A percentile compares a stretch with the other conserved stretches of the same genome.
These are phyloP conservation scores for Aspergillus asperescens DNA, from an alignment of 495 filamentous ascomycete species.

Conservation along the genomic window DNA sequence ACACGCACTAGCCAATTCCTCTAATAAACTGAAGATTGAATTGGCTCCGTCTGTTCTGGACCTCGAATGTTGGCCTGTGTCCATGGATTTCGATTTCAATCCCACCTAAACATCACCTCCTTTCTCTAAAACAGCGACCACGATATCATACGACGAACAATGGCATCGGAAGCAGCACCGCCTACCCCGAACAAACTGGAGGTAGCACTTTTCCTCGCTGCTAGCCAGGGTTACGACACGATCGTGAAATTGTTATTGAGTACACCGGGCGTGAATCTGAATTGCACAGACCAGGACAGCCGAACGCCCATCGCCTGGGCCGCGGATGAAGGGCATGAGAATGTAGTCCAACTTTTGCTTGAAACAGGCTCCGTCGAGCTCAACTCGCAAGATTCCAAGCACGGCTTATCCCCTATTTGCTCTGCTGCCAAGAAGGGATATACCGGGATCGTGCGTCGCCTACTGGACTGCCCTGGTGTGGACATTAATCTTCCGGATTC, in stretches of 20 bases:
- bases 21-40: background rate
- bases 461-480: constrained; percentile 14
- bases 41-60: background rate
- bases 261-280: constrained; percentile 25
- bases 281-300: constrained; percentile 21
- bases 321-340: constrained; percentile 31
- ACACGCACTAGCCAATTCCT: constrained; percentile 7
- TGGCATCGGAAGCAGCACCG: constrained; percentile 9
- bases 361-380: constrained; percentile 17
- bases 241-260: constrained; percentile 31
- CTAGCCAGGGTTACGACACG: constrained; percentile 31
- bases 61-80: constrained; percentile 3
- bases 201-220: constrained; percentile 30
- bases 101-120: background rate
- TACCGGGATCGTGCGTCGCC: constrained; percentile 23
- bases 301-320: constrained; percentile 37
- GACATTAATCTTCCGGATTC: constrained; percentile 22
- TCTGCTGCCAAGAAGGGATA: constrained; percentile 35
- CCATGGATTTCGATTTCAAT: constrained; percentile 5
- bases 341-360: constrained; percentile 30
- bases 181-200: constrained; percentile 22
- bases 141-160: background rate
- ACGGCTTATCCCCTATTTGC: constrained; percentile 30
- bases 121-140: background rate
- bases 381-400: constrained; percentile 19